Evolutionary conservation across 2,329 filamentous ascomycete genomes (phyloP).

Genomic region (Neofusicoccum umdonicola): DNA sequence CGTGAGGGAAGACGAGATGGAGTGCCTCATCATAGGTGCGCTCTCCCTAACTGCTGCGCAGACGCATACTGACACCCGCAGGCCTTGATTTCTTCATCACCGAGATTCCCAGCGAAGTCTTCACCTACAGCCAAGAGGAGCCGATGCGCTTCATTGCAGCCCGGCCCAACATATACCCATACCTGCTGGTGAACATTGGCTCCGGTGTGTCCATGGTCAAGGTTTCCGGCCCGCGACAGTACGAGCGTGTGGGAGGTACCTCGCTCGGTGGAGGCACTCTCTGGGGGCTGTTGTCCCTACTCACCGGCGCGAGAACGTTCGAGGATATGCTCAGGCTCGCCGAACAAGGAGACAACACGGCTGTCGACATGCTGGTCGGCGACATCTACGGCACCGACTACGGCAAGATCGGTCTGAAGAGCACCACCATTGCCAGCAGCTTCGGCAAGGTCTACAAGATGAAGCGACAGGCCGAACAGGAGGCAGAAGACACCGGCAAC

Average conservation of each 20-base stretch:
- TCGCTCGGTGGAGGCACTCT: constrained; percentile 95
- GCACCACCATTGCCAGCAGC: constrained; percentile 89
- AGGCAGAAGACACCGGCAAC: constrained; percentile 69
- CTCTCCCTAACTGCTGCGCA: background rate
- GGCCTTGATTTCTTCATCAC: constrained; percentile 98
- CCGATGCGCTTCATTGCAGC: constrained; percentile 86
- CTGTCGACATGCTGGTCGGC: constrained; percentile 94
- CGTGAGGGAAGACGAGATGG: constrained; percentile 94
- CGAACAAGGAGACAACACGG: constrained; percentile 84
- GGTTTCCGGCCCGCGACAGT: constrained; percentile 83
- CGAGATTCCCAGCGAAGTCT: constrained; percentile 94
- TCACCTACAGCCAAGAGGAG: constrained; percentile 81
- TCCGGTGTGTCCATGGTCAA: constrained; percentile 97
- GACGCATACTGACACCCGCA: constrained; percentile 32
- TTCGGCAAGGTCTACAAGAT: constrained; percentile 96
- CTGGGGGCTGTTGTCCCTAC: constrained; percentile 87
- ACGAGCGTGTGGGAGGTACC: constrained; percentile 88
- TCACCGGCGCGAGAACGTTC: constrained; percentile 93
- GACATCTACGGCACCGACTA: constrained; percentile 98
- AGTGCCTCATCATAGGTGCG: constrained; percentile 89
- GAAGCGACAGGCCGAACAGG: constrained; percentile 78
- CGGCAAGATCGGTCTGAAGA: constrained; percentile 92
- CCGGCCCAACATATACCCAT: constrained; percentile 83
- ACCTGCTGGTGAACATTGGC: constrained; percentile 96
- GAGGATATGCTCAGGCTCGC: constrained; percentile 96